These are phyloP conservation scores for Pseudonectria buxi DNA, from an alignment of 2,329 filamentous ascomycete species.

Conservation along the genomic window DNA sequence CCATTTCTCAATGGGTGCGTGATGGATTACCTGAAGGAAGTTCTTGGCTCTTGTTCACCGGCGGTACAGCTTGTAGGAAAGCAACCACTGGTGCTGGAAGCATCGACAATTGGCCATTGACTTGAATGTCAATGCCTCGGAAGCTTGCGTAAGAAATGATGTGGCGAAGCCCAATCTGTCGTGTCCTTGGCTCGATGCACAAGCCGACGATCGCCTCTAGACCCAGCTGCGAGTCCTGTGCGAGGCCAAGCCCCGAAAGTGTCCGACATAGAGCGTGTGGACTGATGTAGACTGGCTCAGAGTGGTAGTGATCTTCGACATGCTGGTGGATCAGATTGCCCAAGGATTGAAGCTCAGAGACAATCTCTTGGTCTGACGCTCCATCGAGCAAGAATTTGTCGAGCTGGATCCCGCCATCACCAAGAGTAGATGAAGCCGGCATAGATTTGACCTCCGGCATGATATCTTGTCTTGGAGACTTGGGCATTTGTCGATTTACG, in stretches of 20 bases:
- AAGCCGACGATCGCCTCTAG: constrained; percentile 19
- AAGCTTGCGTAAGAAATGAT: constrained; percentile 31
- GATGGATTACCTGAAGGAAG: constrained; percentile 25
- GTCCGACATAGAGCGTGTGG: constrained; percentile 13
- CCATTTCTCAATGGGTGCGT: background rate
- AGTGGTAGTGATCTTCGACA: constrained; percentile 34
- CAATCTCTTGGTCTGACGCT: constrained; percentile 30
- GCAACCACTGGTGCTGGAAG: constrained; percentile 28
- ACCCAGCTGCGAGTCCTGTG: constrained; percentile 5
- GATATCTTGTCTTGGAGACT: constrained; percentile 5
- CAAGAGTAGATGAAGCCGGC: constrained; percentile 6
- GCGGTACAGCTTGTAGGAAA: constrained; percentile 24
- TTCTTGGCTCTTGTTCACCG: constrained; percentile 16
- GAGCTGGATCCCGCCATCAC: constrained; percentile 18
- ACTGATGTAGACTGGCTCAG: constrained; percentile 14
- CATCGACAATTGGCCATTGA: constrained; percentile 26
- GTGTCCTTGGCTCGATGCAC: constrained; percentile 26
- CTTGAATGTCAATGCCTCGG: constrained; percentile 25
- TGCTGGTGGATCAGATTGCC: constrained; percentile 32
- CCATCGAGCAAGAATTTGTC: constrained; percentile 31
- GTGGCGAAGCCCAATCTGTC: constrained; percentile 29
- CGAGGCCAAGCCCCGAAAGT: constrained; percentile 23
- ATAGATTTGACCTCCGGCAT: too few species aligned
- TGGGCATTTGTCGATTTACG: background rate
- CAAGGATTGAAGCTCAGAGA: constrained; percentile 26